phyloP scores from a whole-genome alignment of 331 rosid genomes.

The Malus hybrid region DNA sequence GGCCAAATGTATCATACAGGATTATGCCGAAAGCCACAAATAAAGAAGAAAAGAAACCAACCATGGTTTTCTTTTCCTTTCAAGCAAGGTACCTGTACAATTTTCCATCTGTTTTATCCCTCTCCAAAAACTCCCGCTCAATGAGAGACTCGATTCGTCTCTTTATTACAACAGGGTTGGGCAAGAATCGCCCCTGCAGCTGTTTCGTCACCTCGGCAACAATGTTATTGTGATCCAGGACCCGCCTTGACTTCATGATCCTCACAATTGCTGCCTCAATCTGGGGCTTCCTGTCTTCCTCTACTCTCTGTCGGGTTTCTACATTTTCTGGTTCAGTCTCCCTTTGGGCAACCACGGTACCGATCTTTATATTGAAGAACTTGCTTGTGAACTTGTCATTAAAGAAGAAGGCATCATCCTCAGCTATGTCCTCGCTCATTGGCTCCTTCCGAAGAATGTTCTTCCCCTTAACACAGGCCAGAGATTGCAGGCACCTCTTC shows the following conservation, averaged over 20 bases:
- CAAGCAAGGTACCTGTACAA: constrained; percentile 78
- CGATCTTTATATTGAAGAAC: constrained; percentile 83
- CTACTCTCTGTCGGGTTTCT: constrained; percentile 92
- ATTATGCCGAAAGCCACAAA: not conserved
- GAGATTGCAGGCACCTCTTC: constrained; percentile 80
- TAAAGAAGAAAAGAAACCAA: not conserved
- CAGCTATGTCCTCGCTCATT: constrained; percentile 76
- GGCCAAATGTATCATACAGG: constrained; percentile 1
- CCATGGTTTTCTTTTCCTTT: constrained; percentile 1
- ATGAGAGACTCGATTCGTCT: constrained; percentile 82
- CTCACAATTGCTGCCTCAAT: constrained; percentile 85
- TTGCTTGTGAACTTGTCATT: constrained; percentile 84
- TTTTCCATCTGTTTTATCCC: constrained; percentile 66
- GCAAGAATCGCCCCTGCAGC: constrained; percentile 67
- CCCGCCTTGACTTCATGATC: constrained; percentile 84
- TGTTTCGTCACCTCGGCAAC: constrained; percentile 89
- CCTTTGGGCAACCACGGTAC: constrained; percentile 88
- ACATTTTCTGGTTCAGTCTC: constrained; percentile 82
- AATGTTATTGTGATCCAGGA: constrained; percentile 84
- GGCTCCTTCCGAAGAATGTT: constrained; percentile 90
- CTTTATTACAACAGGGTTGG: constrained; percentile 83
- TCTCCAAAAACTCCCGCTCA: constrained; percentile 82
- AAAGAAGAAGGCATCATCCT: constrained; percentile 67
- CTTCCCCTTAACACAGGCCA: constrained; percentile 87
- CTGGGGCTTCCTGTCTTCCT: constrained; percentile 94